These are phyloP conservation scores for Haplosporangium sp. DNA, from an alignment of 371 early-diverging fungal species.

Conservation along the genomic window DNA sequence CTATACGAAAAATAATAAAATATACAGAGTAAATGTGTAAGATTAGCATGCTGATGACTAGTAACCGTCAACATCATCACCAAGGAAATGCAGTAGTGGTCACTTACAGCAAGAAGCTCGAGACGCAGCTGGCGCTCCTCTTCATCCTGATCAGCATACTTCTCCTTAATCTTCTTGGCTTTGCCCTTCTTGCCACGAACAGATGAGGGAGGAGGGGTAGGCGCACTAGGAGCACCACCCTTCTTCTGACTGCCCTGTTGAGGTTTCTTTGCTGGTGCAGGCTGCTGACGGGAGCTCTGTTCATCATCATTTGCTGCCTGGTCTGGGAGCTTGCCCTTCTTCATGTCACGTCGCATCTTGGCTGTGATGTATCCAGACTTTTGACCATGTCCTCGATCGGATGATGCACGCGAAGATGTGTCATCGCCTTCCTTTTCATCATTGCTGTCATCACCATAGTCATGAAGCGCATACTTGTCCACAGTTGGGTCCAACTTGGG, in stretches of 20 bases:
- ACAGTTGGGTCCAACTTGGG: constrained; percentile 24
- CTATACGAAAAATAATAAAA: constrained; percentile 35
- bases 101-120: constrained; percentile 79
- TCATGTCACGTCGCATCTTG: constrained; percentile 49
- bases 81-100: too few relatives aligned
- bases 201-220: constrained; percentile 40
- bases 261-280: constrained; percentile 12
- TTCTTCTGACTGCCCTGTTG: constrained; percentile 24
- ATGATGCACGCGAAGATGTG: constrained; percentile 33
- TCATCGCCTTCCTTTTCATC: constrained; percentile 53
- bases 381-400: constrained; percentile 21
- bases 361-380: constrained; percentile 48
- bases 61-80: too few relatives aligned
- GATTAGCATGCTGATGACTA: background rate
- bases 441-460: constrained; percentile 71
- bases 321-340: constrained; percentile 33
- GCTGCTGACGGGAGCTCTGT: constrained; percentile 2
- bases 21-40: background rate
- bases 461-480: constrained; percentile 79
- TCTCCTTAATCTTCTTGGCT: constrained; percentile 90
- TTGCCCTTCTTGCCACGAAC: constrained; percentile 90
- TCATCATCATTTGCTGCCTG: constrained; percentile 3
- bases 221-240: constrained; percentile 17
- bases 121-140: constrained; percentile 88
- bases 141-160: constrained; percentile 95